Base-by-base conservation (phyloP, 2,329 filamentous ascomycete genomes). In the Didymella segeticola region DNA sequence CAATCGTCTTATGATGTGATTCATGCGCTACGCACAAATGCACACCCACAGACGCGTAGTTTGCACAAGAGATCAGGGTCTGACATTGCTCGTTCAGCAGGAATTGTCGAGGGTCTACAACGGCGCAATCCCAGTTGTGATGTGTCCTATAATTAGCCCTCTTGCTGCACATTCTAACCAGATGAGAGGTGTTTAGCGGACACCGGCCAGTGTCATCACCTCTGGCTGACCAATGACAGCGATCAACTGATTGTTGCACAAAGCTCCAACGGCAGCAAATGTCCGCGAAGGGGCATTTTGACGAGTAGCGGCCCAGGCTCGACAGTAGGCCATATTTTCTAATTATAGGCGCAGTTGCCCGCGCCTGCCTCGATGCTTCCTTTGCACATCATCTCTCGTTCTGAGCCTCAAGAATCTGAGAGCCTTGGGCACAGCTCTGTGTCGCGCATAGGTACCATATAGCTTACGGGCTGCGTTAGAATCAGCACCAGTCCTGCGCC, bases 141-240 rank as follows among this genome's bases (percentile, higher is more conserved):
- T 62, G 63, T 62, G 60, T 60, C 66, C 68, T 64, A 64, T 68
- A 70, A 70, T 68, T 70, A 70, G 61, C 64, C 57, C 5, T 11
- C 7, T 2, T 30, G 14, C 20, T 19, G 34, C 1, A 23, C 14
- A 0, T 23, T 41, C 36, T 53, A 53, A 39, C 51, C 41, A 3
- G 15, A 33, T 30, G 8, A 10, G 47, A 39, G 25, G 29, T 17
- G 14, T 41, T 54, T 54, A 54, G 45, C 45, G 41, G 45, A 34
- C 45, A 31, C 45, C 45, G 51, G 45, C 45, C 31, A 43, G 39
- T 26, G 38, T 34, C 33, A 43, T 36, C 5, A 23, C 27, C 14
- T 27, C 6, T 6, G 2, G 9, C 1, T 11, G 15, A 10, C 51
- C 51, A 54, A 54, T 54, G 11, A 22, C 10, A 49, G 17, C 5